Percentiles rank a stretch among this genome's conserved stretches.
phyloP scores from a whole-genome alignment of 1,139 yeast species.

The Suhomyces terraborum region DNA sequence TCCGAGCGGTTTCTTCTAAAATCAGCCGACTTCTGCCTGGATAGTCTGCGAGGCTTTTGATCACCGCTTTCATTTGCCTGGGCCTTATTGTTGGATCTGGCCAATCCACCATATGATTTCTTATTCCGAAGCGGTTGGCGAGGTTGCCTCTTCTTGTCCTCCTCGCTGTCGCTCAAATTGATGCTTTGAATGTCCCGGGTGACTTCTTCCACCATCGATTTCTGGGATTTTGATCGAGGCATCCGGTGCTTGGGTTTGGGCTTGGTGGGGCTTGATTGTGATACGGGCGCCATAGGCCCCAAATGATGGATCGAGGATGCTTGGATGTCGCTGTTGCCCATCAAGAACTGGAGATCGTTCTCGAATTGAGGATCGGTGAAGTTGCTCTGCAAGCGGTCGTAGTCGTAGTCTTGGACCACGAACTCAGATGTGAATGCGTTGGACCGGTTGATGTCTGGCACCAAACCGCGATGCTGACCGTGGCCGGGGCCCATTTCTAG shows the following conservation, averaged over 20 bases:
- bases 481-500: no score
- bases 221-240: not conserved
- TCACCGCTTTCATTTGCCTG: constrained; percentile 1
- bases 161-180: constrained; percentile 28
- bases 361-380: constrained; percentile 24
- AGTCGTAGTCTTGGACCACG: constrained; percentile 23
- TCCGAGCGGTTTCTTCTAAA: constrained; percentile 16
- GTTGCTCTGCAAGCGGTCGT: constrained; percentile 16
- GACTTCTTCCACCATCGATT: constrained; percentile 22
- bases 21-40: constrained; percentile 17
- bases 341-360: constrained; percentile 25
- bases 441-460: no score
- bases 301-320: constrained; percentile 8
- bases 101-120: constrained; percentile 16
- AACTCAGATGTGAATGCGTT: constrained; percentile 8
- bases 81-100: constrained; percentile 2
- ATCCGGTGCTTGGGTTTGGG: not conserved
- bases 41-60: constrained; percentile 10
- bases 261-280: constrained; percentile 4
- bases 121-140: constrained; percentile 6
- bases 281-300: not conserved
- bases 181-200: constrained; percentile 30
- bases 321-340: constrained; percentile 8
- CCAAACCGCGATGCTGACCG: no score
- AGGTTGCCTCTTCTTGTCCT: constrained; percentile 11